Conservation (phyloP, 1,284 basidiomycete genomes). For the Sporisorium iseilematis-ciliati region DNA sequence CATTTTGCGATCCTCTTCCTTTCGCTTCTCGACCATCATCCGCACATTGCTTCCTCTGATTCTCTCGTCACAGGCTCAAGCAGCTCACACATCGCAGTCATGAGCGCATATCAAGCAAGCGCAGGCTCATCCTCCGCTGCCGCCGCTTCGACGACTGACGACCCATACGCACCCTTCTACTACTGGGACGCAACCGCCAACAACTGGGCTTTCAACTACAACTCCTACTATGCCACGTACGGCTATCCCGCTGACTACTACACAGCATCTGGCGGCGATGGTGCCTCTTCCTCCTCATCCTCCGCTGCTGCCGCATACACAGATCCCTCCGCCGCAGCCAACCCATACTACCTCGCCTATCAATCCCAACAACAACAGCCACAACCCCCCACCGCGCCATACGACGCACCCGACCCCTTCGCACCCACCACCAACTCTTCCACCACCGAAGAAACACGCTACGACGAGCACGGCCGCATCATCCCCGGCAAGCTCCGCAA, state of each 20-base stretch:
- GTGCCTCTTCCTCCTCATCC: conserved; percentile 18
- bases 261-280: conserved; percentile 32
- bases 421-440: conserved; percentile 3
- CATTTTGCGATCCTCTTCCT: not conserved
- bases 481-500: conserved; percentile 72
- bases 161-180: conserved; percentile 68
- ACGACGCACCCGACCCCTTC: conserved; percentile 15
- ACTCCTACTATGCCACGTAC: conserved; percentile 61
- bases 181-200: conserved; percentile 64
- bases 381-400: not conserved
- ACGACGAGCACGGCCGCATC: conserved; percentile 38
- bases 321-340: conserved; percentile 10
- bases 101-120: conserved; percentile 8
- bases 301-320: conserved; percentile 16
- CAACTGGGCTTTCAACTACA: conserved; percentile 68
- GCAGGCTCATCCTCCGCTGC: conserved; percentile 13
- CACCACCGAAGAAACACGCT: conserved; percentile 14
- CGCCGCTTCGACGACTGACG: conserved; percentile 29
- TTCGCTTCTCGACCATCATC: conserved; percentile 8
- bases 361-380: not conserved
- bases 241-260: conserved; percentile 57
- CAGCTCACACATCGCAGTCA: not conserved
- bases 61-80: not conserved
- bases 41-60: not conserved
- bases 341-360: conserved; percentile 30